Evolutionary conservation across 352 stramenopile genomes (phyloP).

Genomic region (Achlya hypogyna): DNA sequence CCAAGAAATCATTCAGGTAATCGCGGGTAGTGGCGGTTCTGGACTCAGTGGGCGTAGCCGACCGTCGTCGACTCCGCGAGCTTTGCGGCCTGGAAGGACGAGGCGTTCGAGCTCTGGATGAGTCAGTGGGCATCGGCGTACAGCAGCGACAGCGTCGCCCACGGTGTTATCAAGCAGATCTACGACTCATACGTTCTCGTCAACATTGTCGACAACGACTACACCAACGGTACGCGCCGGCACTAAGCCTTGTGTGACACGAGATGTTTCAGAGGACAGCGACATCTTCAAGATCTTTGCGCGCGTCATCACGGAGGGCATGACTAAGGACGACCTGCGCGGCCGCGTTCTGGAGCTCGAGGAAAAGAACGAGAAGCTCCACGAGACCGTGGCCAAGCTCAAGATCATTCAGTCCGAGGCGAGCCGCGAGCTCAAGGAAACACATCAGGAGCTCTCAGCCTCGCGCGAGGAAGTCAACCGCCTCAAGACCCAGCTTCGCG

Average conservation of each 20-base stretch:
- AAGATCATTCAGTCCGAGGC: constrained; percentile 54
- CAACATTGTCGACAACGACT: constrained; percentile 98
- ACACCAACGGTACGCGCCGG: constrained; percentile 49
- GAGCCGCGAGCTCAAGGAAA: constrained; percentile 36
- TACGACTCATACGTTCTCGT: constrained; percentile 96
- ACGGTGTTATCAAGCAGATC: constrained; percentile 72
- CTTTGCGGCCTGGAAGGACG: constrained; percentile 92
- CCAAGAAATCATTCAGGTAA: constrained; percentile 82
- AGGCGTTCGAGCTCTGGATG: constrained; percentile 96
- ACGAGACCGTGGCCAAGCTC: constrained; percentile 60
- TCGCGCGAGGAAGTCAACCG: constrained; percentile 48
- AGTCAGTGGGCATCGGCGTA: constrained; percentile 96
- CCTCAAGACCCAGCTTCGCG: constrained; percentile 49
- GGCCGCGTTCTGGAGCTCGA: constrained; percentile 60
- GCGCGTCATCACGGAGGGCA: constrained; percentile 70
- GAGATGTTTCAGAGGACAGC: constrained; percentile 39
- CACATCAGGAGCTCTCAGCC: constrained; percentile 36
- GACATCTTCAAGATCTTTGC: constrained; percentile 81
- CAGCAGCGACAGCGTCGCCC: constrained; percentile 61
- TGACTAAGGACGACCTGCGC: constrained; percentile 68
- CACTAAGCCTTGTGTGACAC: neutral
- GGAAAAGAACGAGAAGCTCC: constrained; percentile 61
- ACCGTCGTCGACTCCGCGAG: constrained; percentile 96
- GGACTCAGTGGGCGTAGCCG: constrained; percentile 41
- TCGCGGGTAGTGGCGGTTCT: neutral